Percentiles rank a stretch among this genome's conserved stretches.
Conservation (phyloP, 2,329 filamentous ascomycete genomes). For the Grosmannia clavigera region DNA sequence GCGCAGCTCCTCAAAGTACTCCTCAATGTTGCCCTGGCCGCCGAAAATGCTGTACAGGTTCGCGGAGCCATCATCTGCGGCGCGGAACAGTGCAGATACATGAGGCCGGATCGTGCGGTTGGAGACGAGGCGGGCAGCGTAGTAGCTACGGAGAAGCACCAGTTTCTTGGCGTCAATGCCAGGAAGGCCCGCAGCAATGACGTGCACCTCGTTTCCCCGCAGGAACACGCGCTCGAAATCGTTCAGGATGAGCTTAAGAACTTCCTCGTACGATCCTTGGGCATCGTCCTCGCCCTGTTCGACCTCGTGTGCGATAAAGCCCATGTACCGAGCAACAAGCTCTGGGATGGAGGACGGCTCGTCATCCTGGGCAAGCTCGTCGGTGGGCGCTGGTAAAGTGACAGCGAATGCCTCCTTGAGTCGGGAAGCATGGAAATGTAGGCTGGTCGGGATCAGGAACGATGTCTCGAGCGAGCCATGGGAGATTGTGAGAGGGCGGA, state of each 20-base stretch:
- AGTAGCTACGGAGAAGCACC: conserved; percentile 81
- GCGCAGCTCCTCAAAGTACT: conserved; percentile 96
- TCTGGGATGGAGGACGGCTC: conserved; percentile 95
- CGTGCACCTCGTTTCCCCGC: conserved; percentile 91
- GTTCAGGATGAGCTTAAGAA: conserved; percentile 82
- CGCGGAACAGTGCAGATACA: conserved; percentile 83
- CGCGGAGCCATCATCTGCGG: conserved; percentile 71
- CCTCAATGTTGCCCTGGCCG: conserved; percentile 96
- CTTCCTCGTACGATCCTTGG: conserved; percentile 80
- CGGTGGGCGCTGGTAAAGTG: conserved; percentile 79
- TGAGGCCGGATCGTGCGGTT: conserved; percentile 83
- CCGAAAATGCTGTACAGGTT: conserved; percentile 91
- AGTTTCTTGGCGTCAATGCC: conserved; percentile 92
- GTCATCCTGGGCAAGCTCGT: conserved; percentile 95
- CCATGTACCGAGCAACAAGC: conserved; percentile 86
- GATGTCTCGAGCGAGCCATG: conserved; percentile 95
- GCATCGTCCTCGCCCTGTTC: conserved; percentile 85
- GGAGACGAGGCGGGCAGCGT: conserved; percentile 70
- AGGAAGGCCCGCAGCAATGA: conserved; percentile 69
- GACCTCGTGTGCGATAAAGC: conserved; percentile 77
- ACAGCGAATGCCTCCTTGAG: conserved; percentile 82
- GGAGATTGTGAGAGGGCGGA: conserved; percentile 78
- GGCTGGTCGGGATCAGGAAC: conserved; percentile 85
- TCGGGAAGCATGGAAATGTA: conserved; percentile 93
- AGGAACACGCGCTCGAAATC: conserved; percentile 96